Base-by-base conservation (phyloP, 2,329 filamentous ascomycete species). In the Cladobotryum protrusum region DNA sequence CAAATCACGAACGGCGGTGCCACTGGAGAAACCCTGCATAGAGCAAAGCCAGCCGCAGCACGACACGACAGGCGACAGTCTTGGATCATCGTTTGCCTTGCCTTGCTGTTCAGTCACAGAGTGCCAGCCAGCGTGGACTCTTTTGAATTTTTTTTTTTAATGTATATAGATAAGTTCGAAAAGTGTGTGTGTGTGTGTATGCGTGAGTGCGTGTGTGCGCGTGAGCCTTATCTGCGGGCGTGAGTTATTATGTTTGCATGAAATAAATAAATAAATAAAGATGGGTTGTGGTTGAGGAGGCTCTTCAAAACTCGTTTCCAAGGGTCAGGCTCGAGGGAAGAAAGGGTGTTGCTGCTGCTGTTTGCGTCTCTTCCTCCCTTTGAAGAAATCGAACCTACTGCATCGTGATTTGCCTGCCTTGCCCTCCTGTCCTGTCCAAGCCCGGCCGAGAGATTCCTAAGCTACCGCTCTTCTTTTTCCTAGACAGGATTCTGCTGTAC, bases 11-110 rank as follows among this genome's bases (percentile, higher is more conserved):
- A 32, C 34, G 43, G 39, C 29, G 48, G 24, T 29, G 18, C 49
- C 51, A 54, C 61, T 57, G 59, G 61, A 59, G 59, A 60, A 60
- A 55, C 60, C 61, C 56, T 63, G 61, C 58, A 53, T 32, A 40
- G 47, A 18, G 34, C 40, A 51, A 43, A 45, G 47, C 54, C 54
- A 56, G 52, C 54, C 49, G 47, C 43, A 48, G 49, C 45, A 52
- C 50, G 54, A 59, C 59, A 60, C 54, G 56, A 57, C 56, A 32
- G 33, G 33, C 41, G 42, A 14, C 20, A 14, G 18, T 12, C 14
- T 45, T 45, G 48, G 47, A 53, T 52, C 48, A 40, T 50, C 52
- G 58, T 57, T 57, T 60, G 24, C 56, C 58, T 56, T 60, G 49
- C 37, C 49, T 43, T 15, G 14, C 37, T 47, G 39, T 50, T 37